Evolutionary conservation across 768 basidiomycete species (phyloP), one percentile per base, ranked within the genome.

Genomic region (Fomitopsis serialis): DNA sequence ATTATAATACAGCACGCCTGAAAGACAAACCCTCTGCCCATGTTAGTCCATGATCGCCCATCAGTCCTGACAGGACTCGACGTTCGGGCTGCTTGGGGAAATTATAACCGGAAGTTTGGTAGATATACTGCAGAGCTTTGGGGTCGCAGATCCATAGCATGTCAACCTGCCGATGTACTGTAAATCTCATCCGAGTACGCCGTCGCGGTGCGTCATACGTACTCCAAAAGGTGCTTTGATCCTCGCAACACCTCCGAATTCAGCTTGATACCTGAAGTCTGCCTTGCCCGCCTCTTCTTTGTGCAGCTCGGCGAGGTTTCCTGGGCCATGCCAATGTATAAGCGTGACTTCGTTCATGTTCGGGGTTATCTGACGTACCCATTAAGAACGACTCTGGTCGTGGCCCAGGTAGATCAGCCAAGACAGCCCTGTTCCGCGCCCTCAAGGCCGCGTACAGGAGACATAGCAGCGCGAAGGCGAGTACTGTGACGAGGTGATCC

Each of bases 41-140:
- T 10, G 77, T 67, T 32, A 81, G 66, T 3, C 80, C 80, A 17
- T 75, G 72, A 32, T 80, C 81, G 66, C 77, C 77, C 22, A 78
- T 56, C 27, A 80, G 68, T 2, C 77, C 70, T 32, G 76, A 78
- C 36, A 78, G 72, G 55, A 78, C 74, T 29, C 74, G 74, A 46
- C 78, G 66, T 60, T 78, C 75, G 11, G 72, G 73, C 70, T 74
- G 75, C 63, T 82, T 81, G 34, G 72, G 69, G 61, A 78, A 81
- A 13, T 72, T 72, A 59, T 82, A 82, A n/a, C 78, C 78, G 15
- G 76, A 76, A 19, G 79, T 78, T 52, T 81, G 78, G 49, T 76
- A 74, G 24, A 81, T 77, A 58, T 81, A 76, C 57, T 80, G 78
- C n/a, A 83, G 66, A 3, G 80, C 79, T 62, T 80, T 80, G 1